Evolutionary conservation across 306 rosid species (phyloP), one percentile per base, ranked within the genome.

Genomic region (Rosa chinensis): DNA sequence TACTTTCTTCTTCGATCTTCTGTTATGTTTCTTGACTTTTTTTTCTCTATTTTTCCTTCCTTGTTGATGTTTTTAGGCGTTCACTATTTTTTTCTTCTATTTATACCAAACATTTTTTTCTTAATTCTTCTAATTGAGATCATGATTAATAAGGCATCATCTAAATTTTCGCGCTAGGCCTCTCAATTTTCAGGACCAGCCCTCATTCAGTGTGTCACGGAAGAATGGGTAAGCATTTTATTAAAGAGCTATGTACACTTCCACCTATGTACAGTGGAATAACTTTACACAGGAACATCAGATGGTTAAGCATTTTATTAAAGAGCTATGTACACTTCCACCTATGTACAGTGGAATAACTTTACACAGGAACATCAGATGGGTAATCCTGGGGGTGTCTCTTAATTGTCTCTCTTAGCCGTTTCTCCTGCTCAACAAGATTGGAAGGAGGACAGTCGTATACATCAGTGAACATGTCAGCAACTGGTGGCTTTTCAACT

Each of bases 401-500:
- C 80, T 75, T 70, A 53, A 95, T 79, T 10, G 91, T 78, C 80
- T 93, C 89, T 86, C 84, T 88, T 40, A 91, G 82, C 81, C 76
- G 42, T 82, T 79, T 81, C 87, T 93, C 97, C 78, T 95, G 98
- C 77, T 93, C 97, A 10, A 78, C 77, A 59, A 95, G 98, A 80
- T 92, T 90, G 61, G 90, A 80, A 6, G 99, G 92, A 63, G 82
- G 88, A 69, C 74, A 83, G 72, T 93, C 92, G 72, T 95, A 95
- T 62, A 95, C 98, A 80, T 95, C 98, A 59, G 84, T 86, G 82
- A 95, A 95, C 35, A 87, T 35, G 74, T 93, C 98, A 50, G 85
- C 81, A 25, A 90, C 67, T 14, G 97, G 86, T 37, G 99, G 99
- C 79, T 91, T 95, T 62, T 85, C 92, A 53, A 76, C 77, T 74